Evolutionary conservation across 2,329 filamentous ascomycete species (phyloP), one percentile per base, ranked within the genome.

Genomic region (Acrodontium crateriforme): DNA sequence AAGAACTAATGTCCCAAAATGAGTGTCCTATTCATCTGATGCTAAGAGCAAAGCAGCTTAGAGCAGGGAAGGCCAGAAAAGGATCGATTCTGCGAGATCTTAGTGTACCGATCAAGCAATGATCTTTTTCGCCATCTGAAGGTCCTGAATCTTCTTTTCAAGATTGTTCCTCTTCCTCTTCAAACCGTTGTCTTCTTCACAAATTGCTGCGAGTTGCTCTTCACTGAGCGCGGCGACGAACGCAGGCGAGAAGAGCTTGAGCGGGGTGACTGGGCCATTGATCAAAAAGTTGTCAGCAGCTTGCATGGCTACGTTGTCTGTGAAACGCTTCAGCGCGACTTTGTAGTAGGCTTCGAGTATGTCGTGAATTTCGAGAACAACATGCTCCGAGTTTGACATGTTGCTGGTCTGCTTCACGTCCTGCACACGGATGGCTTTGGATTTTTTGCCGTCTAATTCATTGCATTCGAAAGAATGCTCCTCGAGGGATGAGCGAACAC

Each of bases 231-330:
- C 35, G 11, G 63, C 49, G 0, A 78, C 58, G 21, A 66, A 65
- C 0, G 58, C 45, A 0, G 69, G 56, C 0, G 56, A 63, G 23
- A 80, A 63, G 0, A 70, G 49, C 7, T 50, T 55, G 2, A 76
- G 50, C 0, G 72, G 72, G 5, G 65, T 65, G 0, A 56, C 37
- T 0, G 58, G 42, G 0, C 65, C 62, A 1, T 50, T 52, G 0
- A 78, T 49, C 0, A 80, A 55, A 33, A 59, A 59, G 40, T 71
- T 52, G 23, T 67, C 62, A 2, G 68, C 54, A 0, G 62, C 69
- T 36, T 78, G 74, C 35, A 65, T 62, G 41, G 60, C 71, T 2
- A 82, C 48, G 3, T 58, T 64, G 38, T 81, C 75, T 2, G 76
- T 62, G 32, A 81, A 77, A 0, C 72, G 63, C 41, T 68, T 67